phyloP scores from a whole-genome alignment of 1,139 yeast species.

The Kodamaea plutei region DNA sequence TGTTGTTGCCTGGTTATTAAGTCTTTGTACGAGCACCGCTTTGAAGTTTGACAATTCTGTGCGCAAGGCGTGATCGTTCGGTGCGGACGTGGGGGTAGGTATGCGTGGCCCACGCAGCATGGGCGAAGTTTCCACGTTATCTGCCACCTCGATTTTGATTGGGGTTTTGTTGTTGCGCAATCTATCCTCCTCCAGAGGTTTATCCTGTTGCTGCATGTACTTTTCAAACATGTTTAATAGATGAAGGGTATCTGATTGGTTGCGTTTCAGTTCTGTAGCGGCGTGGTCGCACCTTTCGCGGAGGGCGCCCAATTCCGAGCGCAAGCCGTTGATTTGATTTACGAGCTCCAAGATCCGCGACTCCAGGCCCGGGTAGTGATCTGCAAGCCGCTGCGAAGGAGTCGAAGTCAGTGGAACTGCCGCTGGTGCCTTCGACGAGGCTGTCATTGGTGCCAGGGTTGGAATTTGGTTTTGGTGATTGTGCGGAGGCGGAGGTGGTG shows the following conservation, averaged over 20 bases:
- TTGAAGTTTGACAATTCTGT: slow-evolving; percentile 11
- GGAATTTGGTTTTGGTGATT: slow-evolving; percentile 9
- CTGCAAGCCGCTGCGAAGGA: no score
- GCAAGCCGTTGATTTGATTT: slow-evolving; percentile 31
- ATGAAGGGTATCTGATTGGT: slow-evolving; percentile 48
- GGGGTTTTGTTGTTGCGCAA: slow-evolving; percentile 14
- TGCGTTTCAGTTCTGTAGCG: slow-evolving; percentile 40
- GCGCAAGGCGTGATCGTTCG: slow-evolving; percentile 6
- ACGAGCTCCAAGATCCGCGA: slow-evolving; percentile 30
- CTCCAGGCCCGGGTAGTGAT: no score
- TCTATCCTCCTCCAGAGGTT: slow-evolving; percentile 4
- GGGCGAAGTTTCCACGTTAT: slow-evolving; percentile 14
- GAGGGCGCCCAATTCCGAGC: slow-evolving; percentile 35
- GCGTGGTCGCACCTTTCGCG: slow-evolving; percentile 43
- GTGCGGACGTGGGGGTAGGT: slow-evolving; percentile 3
- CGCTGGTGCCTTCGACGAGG: no score
- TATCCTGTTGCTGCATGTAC: slow-evolving; percentile 8
- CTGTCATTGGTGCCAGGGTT: slow-evolving; percentile 10
- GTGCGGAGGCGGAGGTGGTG: no score
- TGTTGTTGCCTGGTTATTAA: slow-evolving; percentile 5
- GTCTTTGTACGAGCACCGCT: slow-evolving; percentile 10
- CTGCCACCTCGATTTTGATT: slow-evolving; percentile 10
- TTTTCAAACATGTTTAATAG: slow-evolving; percentile 46
- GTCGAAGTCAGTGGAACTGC: no score
- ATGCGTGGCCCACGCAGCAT: slow-evolving; percentile 10